phyloP scores from a whole-genome alignment of 805 yeast genomes.

The Tetrapisispora namnaoensis region DNA sequence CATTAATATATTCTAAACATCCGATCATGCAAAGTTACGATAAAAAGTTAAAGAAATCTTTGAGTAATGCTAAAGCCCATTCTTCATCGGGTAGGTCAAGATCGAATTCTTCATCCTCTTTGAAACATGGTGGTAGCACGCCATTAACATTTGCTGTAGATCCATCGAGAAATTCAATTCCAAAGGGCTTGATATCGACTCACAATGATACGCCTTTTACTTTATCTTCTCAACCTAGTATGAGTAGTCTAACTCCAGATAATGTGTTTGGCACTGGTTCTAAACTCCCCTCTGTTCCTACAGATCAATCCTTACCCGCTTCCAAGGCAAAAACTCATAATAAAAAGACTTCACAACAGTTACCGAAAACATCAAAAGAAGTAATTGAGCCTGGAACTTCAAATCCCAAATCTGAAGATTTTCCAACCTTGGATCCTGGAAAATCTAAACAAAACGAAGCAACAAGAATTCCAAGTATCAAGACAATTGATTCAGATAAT shows the following conservation, averaged over 20 bases:
- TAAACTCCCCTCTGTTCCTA: neutral
- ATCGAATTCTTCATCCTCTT: neutral
- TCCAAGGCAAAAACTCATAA: neutral
- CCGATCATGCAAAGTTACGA: conserved; percentile 39
- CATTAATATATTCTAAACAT: conserved; percentile 64
- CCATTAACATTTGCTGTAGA: conserved; percentile 24
- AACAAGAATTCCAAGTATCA: neutral
- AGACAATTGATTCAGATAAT: neutral
- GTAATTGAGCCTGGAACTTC: neutral
- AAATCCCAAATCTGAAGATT: neutral
- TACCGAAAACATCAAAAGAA: neutral
- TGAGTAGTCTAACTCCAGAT: neutral
- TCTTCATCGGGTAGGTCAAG: neutral
- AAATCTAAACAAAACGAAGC: neutral
- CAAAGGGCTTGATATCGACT: conserved; percentile 27
- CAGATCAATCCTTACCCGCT: neutral
- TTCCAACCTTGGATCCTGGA: conserved; percentile 2
- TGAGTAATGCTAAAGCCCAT: neutral
- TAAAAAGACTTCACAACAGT: neutral
- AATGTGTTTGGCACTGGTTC: neutral
- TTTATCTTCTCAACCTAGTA: neutral
- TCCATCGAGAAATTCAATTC: conserved; percentile 25
- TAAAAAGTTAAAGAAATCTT: neutral
- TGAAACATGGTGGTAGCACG: neutral
- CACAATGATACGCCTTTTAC: conserved; percentile 28